Base-by-base conservation (phyloP, 192 early-diverging fungal species). In the Linnemannia schmuckeri region DNA sequence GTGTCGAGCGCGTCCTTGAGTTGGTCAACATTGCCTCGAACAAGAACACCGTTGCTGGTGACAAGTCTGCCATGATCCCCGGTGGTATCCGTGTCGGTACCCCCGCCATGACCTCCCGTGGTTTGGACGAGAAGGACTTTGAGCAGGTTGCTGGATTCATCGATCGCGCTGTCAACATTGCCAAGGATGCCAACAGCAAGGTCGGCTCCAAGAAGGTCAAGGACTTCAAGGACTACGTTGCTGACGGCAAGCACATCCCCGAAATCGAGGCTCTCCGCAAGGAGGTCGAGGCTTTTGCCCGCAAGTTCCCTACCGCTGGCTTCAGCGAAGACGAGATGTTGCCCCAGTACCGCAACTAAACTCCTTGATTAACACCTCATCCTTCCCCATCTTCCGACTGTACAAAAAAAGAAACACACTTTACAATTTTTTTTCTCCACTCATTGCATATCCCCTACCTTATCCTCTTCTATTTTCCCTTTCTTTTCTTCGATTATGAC, bases 1-100 rank as follows among this genome's bases (percentile, higher is more conserved):
- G 98, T 78, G 97, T 98, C 0, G 98, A 99, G 91, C 93, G 97
- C 66, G 92, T 99, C 27, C 90, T 99, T 54, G 98, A 99, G 90
- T 92, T 98, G 76, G 95, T 93, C 89, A 99, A 99, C 89, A 97
- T 99, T 90, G 97, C 98, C 0, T 93, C 97, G 57, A 99, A 99
- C 93, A 99, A 99, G 92, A 99, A 99, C 94, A 99, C 98, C 0
- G 96, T 99, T 54, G 98, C 98, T 7, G 97, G 97, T 22, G 98
- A 99, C 88, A 97, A 96, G 87, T 93, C 92, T 41, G 98, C 98
- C 0, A 92, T 99, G 89, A 92, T 98, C 46, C 98, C 98, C 27
- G 95, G 96, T 76, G 98, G 98, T 68, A 93, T 99, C 74, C 94
- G 98, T 76, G 92, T 99, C 80, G 98, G 97, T 83, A 94, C 96